A percentile compares a stretch with the other conserved stretches of the same genome.
These are phyloP conservation scores for Paraurostyla sp. DNA, from an alignment of 73 alveolate genomes.

Conservation along the genomic window DNA sequence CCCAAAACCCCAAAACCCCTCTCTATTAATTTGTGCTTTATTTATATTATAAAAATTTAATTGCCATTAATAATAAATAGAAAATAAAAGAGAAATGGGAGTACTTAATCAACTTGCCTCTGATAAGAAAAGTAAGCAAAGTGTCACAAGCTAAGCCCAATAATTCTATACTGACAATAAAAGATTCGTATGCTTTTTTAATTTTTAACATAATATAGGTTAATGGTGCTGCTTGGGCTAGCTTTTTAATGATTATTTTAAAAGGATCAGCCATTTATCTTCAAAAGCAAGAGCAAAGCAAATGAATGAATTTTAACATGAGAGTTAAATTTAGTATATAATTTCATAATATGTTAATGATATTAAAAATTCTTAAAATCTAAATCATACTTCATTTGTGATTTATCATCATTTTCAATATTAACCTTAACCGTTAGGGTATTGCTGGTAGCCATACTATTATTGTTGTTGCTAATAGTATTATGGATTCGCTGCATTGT, in stretches of 20 bases:
- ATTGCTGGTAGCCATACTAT: neutral
- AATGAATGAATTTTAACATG: neutral
- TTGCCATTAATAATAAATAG: slow-evolving; percentile 3
- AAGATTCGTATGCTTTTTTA: neutral
- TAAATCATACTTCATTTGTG: neutral
- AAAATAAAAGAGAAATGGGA: neutral
- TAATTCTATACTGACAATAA: neutral
- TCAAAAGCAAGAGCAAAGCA: neutral
- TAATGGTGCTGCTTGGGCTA: neutral
- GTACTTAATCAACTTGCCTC: neutral
- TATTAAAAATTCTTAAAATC: neutral
- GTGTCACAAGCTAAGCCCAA: neutral
- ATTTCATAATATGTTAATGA: neutral
- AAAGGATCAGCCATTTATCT: neutral
- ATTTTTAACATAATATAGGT: neutral
- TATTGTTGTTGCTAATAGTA: neutral
- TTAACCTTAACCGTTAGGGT: neutral
- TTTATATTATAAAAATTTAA: slow-evolving; percentile 18
- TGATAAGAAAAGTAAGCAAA: neutral
- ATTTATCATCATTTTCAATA: neutral
- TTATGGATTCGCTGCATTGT: no score
- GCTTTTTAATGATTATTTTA: neutral
- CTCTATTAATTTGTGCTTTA: no score
- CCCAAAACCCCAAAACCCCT: slow-evolving; percentile 73
- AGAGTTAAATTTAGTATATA: neutral